Conservation (phyloP, 805 yeast species). For the Candida tibetensis region DNA sequence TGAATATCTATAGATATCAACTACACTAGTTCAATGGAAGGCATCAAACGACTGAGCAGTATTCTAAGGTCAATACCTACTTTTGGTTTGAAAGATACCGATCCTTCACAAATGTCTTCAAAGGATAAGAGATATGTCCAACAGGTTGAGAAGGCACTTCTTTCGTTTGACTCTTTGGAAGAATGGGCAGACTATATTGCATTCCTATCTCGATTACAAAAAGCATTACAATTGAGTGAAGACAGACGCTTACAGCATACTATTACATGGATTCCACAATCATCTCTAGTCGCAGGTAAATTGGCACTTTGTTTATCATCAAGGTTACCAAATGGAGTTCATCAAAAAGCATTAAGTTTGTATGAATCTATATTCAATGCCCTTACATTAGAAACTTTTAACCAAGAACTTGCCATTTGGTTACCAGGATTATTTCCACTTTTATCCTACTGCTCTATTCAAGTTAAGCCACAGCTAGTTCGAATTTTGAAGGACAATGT, state of each 20-base stretch:
- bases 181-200: conserved; percentile 99
- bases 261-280: conserved; percentile 58
- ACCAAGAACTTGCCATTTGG: conserved; percentile 68
- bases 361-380: conserved; percentile 68
- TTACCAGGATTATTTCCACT: conserved; percentile 90
- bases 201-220: conserved; percentile 73
- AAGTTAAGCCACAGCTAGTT: conserved; percentile 76
- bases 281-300: conserved; percentile 62
- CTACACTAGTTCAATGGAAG: not conserved
- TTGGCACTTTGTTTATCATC: conserved; percentile 80
- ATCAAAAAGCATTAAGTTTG: conserved; percentile 78
- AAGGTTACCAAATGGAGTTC: conserved; percentile 91
- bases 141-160: conserved; percentile 71
- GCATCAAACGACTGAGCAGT: not conserved
- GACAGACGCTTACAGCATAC: conserved; percentile 24
- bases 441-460: conserved; percentile 83
- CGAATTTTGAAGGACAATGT: conserved; percentile 57
- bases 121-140: conserved; percentile 66
- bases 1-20: no score
- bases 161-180: conserved; percentile 72
- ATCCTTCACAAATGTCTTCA: conserved; percentile 7
- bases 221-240: conserved; percentile 50
- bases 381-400: conserved; percentile 54
- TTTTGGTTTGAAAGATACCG: conserved; percentile 9
- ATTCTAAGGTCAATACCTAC: not conserved